Evolutionary conservation across 805 yeast species (phyloP).

Genomic region (Ascoidea tarda): DNA sequence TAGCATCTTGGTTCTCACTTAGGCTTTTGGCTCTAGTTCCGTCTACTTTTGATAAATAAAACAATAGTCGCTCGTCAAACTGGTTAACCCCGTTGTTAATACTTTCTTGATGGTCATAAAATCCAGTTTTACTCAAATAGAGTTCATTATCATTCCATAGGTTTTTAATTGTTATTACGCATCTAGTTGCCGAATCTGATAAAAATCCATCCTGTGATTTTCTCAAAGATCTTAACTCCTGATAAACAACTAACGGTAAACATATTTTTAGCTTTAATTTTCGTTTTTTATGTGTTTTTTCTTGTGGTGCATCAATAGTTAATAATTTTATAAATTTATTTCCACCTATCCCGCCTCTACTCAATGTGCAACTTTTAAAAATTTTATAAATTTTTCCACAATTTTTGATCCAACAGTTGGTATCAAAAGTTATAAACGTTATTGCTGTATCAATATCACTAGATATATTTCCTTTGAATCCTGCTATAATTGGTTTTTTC

Average conservation of each 20-base stretch:
- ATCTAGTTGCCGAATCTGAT: slow-evolving; percentile 70
- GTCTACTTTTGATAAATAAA: not conserved
- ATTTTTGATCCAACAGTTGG: slow-evolving; percentile 71
- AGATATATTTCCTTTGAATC: slow-evolving; percentile 34
- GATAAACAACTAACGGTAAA: slow-evolving; percentile 58
- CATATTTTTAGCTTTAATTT: slow-evolving; percentile 6
- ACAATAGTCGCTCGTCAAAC: not conserved
- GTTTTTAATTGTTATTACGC: slow-evolving; percentile 62
- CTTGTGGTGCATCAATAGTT: not conserved
- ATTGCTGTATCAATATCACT: slow-evolving; percentile 40
- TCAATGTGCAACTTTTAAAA: slow-evolving; percentile 42
- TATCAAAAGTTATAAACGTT: slow-evolving; percentile 54
- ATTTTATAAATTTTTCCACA: slow-evolving; percentile 67
- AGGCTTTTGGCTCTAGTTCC: not conserved
- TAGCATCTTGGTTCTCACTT: not conserved
- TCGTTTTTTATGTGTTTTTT: not conserved
- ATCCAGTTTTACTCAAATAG: slow-evolving; percentile 3
- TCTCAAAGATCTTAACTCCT: slow-evolving; percentile 58
- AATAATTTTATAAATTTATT: too few species aligned
- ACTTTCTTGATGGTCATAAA: not conserved
- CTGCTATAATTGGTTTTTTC: slow-evolving; percentile 10
- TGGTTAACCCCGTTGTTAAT: not conserved
- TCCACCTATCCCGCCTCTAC: not conserved
- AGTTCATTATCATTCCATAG: slow-evolving; percentile 29
- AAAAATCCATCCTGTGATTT: slow-evolving; percentile 60